Percentiles rank a stretch among this genome's conserved stretches.
These are phyloP conservation scores for Stagonosporopsis rhizophila DNA, from an alignment of 2,329 filamentous ascomycete species.

Conservation along the genomic window DNA sequence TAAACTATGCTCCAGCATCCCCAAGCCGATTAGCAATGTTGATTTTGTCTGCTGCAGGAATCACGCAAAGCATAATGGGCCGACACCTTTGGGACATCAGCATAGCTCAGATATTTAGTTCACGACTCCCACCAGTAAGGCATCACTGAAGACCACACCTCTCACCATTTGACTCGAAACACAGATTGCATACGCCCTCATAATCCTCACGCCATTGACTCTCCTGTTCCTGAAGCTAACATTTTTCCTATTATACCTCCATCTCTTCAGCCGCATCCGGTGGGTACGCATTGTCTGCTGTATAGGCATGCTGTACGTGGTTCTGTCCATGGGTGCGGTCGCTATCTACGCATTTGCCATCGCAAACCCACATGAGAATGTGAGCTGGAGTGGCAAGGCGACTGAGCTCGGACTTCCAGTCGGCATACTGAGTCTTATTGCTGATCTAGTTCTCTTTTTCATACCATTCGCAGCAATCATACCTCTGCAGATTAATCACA, in stretches of 20 bases:
- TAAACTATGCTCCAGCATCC: background rate
- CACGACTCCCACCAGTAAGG: background rate
- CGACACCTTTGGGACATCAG: conserved; percentile 11
- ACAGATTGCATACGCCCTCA: conserved; percentile 1
- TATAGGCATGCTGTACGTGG: conserved; percentile 2
- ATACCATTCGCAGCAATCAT: conserved; percentile 9
- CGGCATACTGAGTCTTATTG: background rate
- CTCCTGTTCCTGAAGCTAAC: conserved; percentile 11
- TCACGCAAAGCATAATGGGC: background rate
- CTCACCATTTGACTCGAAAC: background rate
- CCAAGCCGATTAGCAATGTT: background rate
- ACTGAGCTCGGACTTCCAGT: background rate
- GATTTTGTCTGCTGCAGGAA: background rate
- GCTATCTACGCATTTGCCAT: conserved; percentile 1
- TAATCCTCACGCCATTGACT: background rate
- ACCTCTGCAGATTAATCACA: conserved; percentile 4
- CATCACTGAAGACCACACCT: background rate
- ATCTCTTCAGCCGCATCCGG: conserved; percentile 10
- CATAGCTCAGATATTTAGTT: background rate
- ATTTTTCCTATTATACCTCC: conserved; percentile 14
- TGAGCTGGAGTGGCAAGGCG: background rate
- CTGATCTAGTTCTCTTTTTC: conserved; percentile 6
- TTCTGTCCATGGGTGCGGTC: background rate
- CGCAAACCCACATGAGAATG: conserved; percentile 1
- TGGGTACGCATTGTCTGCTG: conserved; percentile 10